Evolutionary conservation across 2,329 filamentous ascomycete genomes (phyloP).

Genomic region (Neofusicoccum laricinum): DNA sequence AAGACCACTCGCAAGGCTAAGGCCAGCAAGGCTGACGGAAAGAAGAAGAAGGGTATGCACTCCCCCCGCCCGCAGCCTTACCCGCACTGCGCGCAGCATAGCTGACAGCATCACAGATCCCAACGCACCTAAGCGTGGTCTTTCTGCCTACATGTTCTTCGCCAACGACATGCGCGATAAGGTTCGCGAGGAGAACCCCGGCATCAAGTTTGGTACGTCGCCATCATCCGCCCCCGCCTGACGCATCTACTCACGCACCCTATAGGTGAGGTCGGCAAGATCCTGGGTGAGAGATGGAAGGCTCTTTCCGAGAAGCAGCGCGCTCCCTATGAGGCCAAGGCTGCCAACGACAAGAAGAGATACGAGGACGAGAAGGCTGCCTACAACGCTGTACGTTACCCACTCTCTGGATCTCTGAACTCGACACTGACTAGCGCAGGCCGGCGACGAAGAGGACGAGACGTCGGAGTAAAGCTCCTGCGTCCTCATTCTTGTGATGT

Average conservation of each 20-base stretch:
- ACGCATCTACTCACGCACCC: conserved; percentile 12
- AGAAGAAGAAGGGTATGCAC: conserved; percentile 68
- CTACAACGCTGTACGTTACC: conserved; percentile 45
- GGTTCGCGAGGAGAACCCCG: conserved; percentile 96
- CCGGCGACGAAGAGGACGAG: conserved; percentile 38
- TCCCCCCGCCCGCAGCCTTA: neutral
- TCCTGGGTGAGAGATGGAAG: conserved; percentile 99
- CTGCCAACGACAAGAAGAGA: conserved; percentile 95
- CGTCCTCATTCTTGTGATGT: neutral
- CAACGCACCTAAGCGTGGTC: conserved; percentile 98
- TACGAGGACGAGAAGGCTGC: conserved; percentile 97
- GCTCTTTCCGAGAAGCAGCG: conserved; percentile 90
- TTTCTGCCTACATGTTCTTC: conserved; percentile 99
- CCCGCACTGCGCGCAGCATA: neutral
- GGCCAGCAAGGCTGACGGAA: conserved; percentile 53
- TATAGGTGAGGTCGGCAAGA: conserved; percentile 89
- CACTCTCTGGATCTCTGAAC: neutral
- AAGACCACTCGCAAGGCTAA: conserved; percentile 62
- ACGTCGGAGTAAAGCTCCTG: conserved; percentile 31
- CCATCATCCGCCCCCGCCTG: neutral
- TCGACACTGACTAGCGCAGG: conserved; percentile 13
- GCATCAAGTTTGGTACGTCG: conserved; percentile 83
- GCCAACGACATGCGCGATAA: conserved; percentile 99
- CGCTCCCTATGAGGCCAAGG: conserved; percentile 92
- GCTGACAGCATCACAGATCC: conserved; percentile 62